Conservation (phyloP, 306 rosid genomes). For the Begonia masoniana region DNA sequence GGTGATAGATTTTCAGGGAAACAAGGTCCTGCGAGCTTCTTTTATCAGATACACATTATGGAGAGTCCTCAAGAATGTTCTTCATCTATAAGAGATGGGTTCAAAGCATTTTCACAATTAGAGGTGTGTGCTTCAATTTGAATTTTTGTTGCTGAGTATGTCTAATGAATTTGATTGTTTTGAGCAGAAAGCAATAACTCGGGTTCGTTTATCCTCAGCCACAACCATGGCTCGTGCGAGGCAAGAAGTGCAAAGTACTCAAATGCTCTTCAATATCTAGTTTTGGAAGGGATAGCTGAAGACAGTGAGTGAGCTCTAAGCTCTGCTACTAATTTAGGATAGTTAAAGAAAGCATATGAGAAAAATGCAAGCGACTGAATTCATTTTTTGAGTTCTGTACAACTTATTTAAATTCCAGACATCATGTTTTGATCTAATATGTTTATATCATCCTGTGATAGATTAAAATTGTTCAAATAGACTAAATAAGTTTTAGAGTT, state of each 20-base stretch:
- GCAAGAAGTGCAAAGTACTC: constrained; percentile 53
- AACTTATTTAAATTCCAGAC: no score
- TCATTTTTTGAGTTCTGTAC: no score
- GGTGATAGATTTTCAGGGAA: constrained; percentile 19
- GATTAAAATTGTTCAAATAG: no score
- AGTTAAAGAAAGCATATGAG: no score
- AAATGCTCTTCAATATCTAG: constrained; percentile 66
- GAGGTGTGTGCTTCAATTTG: constrained; percentile 31
- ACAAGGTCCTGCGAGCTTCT: constrained; percentile 65
- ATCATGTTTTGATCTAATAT: no score
- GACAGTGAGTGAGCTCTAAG: constrained; percentile 11
- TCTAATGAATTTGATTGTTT: constrained; percentile 1
- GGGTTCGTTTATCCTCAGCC: constrained; percentile 48
- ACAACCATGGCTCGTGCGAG: constrained; percentile 16
- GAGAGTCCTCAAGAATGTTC: constrained; percentile 67
- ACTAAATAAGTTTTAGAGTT: no score
- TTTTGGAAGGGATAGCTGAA: constrained; percentile 35
- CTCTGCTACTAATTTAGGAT: no score
- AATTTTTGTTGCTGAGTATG: background rate
- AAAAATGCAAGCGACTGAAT: no score
- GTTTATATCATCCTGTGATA: no score
- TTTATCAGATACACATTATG: constrained; percentile 66
- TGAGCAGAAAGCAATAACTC: constrained; percentile 41
- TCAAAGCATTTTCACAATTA: constrained; percentile 50
- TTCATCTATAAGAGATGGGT: constrained; percentile 91